A percentile compares a stretch with the other conserved stretches of the same genome.
These are phyloP conservation scores for Paulownia fortunei DNA, from an alignment of 257 asterid species.

Conservation along the genomic window DNA sequence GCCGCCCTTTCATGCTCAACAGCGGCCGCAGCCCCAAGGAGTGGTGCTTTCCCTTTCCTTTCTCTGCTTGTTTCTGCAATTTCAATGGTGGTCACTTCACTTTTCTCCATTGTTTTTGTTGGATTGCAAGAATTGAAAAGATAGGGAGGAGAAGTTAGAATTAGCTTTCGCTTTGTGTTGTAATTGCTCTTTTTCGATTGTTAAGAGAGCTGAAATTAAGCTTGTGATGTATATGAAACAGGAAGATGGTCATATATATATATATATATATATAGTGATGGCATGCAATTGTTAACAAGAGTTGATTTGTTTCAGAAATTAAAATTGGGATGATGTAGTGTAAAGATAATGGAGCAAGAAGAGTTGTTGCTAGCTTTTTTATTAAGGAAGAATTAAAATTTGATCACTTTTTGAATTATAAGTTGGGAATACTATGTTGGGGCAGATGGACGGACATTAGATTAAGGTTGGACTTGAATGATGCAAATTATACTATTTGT, in stretches of 20 bases:
- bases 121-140: background rate
- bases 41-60: constrained; percentile 79
- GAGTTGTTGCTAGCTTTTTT: constrained; percentile 53
- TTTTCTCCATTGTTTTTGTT: constrained; percentile 48
- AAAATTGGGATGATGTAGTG: constrained; percentile 24
- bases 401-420: constrained; percentile 32
- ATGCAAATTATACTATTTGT: constrained; percentile 10
- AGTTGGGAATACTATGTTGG: constrained; percentile 40
- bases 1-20: constrained; percentile 31
- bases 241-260: background rate
- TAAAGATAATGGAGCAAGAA: constrained; percentile 53
- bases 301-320: constrained; percentile 5
- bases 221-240: constrained; percentile 43
- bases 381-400: constrained; percentile 22
- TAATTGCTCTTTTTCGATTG: background rate
- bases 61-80: constrained; percentile 71
- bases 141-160: background rate
- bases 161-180: background rate
- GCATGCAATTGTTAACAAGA: background rate
- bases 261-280: constrained; percentile 33
- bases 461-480: constrained; percentile 17
- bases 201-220: constrained; percentile 1
- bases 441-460: constrained; percentile 43
- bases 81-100: constrained; percentile 57
- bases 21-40: constrained; percentile 42